phyloP scores from a whole-genome alignment of 164 flowering plant genomes.

The Vitis rupestris region DNA sequence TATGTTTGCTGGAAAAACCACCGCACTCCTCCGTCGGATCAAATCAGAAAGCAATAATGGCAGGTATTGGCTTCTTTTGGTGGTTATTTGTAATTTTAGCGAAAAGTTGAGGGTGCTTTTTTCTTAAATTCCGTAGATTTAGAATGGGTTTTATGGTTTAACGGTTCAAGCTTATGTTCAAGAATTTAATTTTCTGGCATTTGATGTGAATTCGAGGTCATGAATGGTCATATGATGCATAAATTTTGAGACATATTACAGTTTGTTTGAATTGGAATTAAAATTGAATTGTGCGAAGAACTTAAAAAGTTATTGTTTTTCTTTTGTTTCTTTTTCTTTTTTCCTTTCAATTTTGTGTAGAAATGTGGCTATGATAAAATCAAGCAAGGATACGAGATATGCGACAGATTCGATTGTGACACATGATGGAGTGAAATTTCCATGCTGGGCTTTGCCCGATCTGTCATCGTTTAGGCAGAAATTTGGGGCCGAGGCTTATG shows the following conservation, averaged over 20 bases:
- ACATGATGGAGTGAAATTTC: constrained; percentile 59
- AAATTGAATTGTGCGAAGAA: no score
- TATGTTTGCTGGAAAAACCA: constrained; percentile 95
- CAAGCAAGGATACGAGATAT: constrained; percentile 64
- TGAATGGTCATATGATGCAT: no score
- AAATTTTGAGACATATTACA: no score
- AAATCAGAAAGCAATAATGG: constrained; percentile 51
- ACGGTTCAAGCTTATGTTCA: not conserved
- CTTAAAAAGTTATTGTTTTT: not conserved
- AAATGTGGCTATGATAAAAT: constrained; percentile 58
- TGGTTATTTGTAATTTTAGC: not conserved
- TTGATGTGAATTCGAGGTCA: not conserved
- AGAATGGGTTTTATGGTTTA: not conserved
- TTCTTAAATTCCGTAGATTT: not conserved
- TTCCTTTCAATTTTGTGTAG: constrained; percentile 21
- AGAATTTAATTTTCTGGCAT: not conserved
- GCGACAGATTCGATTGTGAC: constrained; percentile 59
- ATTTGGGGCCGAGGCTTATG: constrained; percentile 66
- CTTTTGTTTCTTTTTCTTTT: not conserved
- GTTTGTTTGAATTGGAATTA: no score
- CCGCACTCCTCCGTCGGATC: constrained; percentile 87
- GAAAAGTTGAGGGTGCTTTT: not conserved
- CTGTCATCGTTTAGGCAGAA: constrained; percentile 41
- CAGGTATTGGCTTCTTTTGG: constrained; percentile 35
- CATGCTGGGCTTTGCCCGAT: constrained; percentile 61